Base-by-base conservation (phyloP, 2,329 filamentous ascomycete genomes). In the Ascochyta koolunga region DNA sequence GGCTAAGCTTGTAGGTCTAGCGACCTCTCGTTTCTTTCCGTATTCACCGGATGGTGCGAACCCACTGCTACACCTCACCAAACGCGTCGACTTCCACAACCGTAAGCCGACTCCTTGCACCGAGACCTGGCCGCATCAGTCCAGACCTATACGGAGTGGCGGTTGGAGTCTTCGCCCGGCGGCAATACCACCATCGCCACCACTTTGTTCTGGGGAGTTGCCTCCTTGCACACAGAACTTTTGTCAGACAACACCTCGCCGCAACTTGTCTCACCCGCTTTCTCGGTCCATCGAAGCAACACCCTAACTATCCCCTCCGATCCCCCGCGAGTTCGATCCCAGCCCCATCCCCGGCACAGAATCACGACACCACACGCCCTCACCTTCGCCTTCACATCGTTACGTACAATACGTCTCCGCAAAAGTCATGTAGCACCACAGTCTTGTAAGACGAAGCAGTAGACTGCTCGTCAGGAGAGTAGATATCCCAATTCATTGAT, bases 351-450 rank as follows among this genome's bases (percentile, higher is more conserved):
- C 50, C 52, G 51, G 51, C 51, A 51, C 53, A 42, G 32, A 56
- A 43, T 50, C 47, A 50, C 41, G 45, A 50, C 53, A 47, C 38
- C 22, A 55, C 37, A 57, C 50, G 45, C 54, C 50, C 58, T 51
- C 50, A 59, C 45, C 56, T 54, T 52, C 49, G 46, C 56, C 54
- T 43, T 36, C 48, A 58, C 56, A 57, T 39, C 56, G 54, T 49
- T 60, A 61, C 54, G 62, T 60, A 58, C 58, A 64, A 64, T 64
- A 67, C 60, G 44, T 62, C 66, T 69, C 66, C 64, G 61, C 53
- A 62, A 57, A 58, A 59, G 54, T 69, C 66, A 68, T 69, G 66
- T 69, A 69, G 66, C 66, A 69, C 66, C 58, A 65, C 52, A 67
- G 62, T 66, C 63, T 69, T 69, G 66, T 69, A 69, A 51, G 62